phyloP scores from a whole-genome alignment of 2,329 filamentous ascomycete species.

The Botryosphaeria dothidea region DNA sequence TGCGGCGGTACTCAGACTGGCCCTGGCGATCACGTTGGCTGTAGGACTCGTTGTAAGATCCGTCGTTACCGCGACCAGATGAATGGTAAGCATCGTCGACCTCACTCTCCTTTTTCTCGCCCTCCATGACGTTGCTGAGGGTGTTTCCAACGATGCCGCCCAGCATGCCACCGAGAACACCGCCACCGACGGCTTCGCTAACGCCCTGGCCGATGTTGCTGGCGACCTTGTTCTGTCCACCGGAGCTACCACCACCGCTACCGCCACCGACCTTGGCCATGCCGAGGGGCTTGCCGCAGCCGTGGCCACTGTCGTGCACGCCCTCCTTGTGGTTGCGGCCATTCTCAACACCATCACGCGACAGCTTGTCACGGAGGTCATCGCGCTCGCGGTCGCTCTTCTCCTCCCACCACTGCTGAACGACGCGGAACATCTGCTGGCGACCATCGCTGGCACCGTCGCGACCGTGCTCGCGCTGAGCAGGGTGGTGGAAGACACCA shows the following conservation, averaged over 20 bases:
- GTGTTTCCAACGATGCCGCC: slow-evolving; percentile 64
- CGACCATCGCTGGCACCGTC: slow-evolving; percentile 74
- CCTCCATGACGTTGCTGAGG: slow-evolving; percentile 61
- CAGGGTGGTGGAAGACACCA: slow-evolving; percentile 86
- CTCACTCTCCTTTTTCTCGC: slow-evolving; percentile 53
- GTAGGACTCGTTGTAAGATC: slow-evolving; percentile 62
- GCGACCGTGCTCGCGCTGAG: slow-evolving; percentile 68
- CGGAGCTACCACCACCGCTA: slow-evolving; percentile 38
- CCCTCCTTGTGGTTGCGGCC: slow-evolving; percentile 86
- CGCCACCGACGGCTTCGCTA: slow-evolving; percentile 62
- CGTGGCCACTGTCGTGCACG: slow-evolving; percentile 80
- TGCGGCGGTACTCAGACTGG: slow-evolving; percentile 62
- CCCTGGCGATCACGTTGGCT: slow-evolving; percentile 65
- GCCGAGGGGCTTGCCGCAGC: slow-evolving; percentile 76
- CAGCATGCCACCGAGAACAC: slow-evolving; percentile 69
- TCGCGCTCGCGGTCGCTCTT: slow-evolving; percentile 64
- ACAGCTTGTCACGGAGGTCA: slow-evolving; percentile 72
- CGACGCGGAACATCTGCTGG: slow-evolving; percentile 72
- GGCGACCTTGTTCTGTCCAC: slow-evolving; percentile 28
- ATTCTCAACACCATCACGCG: slow-evolving; percentile 72
- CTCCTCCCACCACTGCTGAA: slow-evolving; percentile 79
- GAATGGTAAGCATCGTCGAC: slow-evolving; percentile 46
- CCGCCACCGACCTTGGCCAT: slow-evolving; percentile 57
- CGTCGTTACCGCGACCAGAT: slow-evolving; percentile 58
- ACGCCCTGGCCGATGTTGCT: slow-evolving; percentile 53